Evolutionary conservation across 2,329 filamentous ascomycete species (phyloP).

Genomic region (Talaromyces sp.): DNA sequence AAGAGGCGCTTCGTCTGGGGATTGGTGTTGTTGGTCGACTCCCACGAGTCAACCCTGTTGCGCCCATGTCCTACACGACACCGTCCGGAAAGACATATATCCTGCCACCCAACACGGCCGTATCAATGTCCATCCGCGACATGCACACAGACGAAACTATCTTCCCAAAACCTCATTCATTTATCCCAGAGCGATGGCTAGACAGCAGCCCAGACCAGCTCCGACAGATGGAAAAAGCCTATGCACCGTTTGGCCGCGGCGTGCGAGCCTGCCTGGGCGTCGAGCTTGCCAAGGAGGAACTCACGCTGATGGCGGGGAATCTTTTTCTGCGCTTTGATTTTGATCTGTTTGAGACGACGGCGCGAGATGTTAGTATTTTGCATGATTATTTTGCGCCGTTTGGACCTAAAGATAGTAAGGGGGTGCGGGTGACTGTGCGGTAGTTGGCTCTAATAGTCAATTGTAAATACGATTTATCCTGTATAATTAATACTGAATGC

Average conservation of each 20-base stretch:
- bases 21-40: constrained; percentile 23
- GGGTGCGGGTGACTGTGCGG: constrained; percentile 9
- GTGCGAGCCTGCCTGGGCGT: constrained; percentile 9
- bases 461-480: background rate
- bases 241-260: constrained; percentile 8
- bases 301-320: constrained; percentile 10
- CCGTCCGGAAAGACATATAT: constrained; percentile 7
- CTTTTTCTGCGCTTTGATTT: constrained; percentile 9
- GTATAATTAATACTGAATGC: background rate
- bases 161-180: constrained; percentile 22
- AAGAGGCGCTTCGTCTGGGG: constrained; percentile 24
- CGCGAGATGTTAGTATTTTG: constrained; percentile 8
- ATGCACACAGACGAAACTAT: constrained; percentile 22
- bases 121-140: constrained; percentile 19
- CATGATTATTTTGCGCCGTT: constrained; percentile 14
- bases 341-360: constrained; percentile 7
- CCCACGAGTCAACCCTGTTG: constrained; percentile 17
- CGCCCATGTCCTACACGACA: constrained; percentile 9
- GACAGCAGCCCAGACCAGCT: constrained; percentile 1
- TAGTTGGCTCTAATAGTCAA: background rate
- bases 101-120: constrained; percentile 6
- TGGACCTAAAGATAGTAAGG: constrained; percentile 12
- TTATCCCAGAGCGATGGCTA: constrained; percentile 28
- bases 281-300: constrained; percentile 11
- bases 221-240: constrained; percentile 10